Percentiles rank a stretch among this genome's conserved stretches.
Evolutionary conservation across 129 eudicot species (phyloP).

Genomic region (Dittrichia graveolens): DNA sequence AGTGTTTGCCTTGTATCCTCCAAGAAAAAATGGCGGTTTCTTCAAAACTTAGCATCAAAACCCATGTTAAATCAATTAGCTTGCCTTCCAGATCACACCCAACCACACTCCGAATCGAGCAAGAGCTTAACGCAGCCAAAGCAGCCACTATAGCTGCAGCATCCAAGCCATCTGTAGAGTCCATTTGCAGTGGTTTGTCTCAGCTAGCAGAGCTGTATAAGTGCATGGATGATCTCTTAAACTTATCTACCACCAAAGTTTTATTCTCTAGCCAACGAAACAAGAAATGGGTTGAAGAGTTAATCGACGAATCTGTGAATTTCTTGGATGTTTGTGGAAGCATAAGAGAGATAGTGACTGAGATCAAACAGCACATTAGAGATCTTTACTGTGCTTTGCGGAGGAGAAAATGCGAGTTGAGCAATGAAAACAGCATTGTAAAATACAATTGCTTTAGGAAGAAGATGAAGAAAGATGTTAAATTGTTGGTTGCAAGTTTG

Average conservation of each 20-base stretch:
- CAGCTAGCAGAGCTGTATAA: constrained; percentile 50
- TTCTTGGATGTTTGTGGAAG: constrained; percentile 40
- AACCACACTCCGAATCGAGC: constrained; percentile 40
- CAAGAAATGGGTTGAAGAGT: constrained; percentile 33
- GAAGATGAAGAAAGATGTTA: constrained; percentile 45
- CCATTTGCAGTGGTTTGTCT: constrained; percentile 42
- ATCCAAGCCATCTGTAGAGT: constrained; percentile 22
- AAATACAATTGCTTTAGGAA: constrained; percentile 40
- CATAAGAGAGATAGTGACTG: constrained; percentile 33
- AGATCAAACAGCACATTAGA: constrained; percentile 38
- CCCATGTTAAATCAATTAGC: constrained; percentile 54
- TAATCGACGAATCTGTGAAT: constrained; percentile 40
- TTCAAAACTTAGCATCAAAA: constrained; percentile 28
- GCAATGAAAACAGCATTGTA: constrained; percentile 28
- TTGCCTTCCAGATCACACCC: constrained; percentile 67
- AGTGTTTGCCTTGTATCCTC: background rate
- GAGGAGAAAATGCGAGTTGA: constrained; percentile 38
- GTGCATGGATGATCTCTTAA: constrained; percentile 44
- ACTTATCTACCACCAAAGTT: constrained; percentile 32
- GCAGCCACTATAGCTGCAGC: constrained; percentile 27
- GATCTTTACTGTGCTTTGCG: constrained; percentile 48
- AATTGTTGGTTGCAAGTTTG: constrained; percentile 38
- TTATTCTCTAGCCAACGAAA: constrained; percentile 33
- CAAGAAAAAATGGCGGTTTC: constrained; percentile 41
- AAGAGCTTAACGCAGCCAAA: constrained; percentile 37